These are phyloP conservation scores for Zygoascus meyerae DNA, from an alignment of 1,139 yeast species.

Conservation along the genomic window DNA sequence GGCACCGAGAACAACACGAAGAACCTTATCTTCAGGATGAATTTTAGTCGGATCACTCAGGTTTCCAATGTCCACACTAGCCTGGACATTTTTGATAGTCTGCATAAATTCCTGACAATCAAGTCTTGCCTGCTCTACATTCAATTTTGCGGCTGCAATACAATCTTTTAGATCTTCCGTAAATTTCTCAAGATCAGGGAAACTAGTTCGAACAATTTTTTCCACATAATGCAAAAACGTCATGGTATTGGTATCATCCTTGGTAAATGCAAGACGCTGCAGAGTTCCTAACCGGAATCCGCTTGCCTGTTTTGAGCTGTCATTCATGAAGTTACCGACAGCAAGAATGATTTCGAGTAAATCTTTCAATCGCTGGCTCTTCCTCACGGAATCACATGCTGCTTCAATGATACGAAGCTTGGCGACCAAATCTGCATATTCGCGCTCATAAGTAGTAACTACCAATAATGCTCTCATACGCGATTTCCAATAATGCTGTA, in stretches of 20 bases:
- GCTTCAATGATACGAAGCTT: constrained; percentile 62
- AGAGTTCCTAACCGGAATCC: constrained; percentile 83
- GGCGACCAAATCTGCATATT: constrained; percentile 59
- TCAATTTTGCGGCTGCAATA: constrained; percentile 55
- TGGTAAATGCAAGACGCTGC: constrained; percentile 77
- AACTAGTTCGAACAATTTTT: constrained; percentile 64
- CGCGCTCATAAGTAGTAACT: constrained; percentile 63
- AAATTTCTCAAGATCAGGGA: constrained; percentile 72
- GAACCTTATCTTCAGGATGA: constrained; percentile 73
- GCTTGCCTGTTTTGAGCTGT: constrained; percentile 65
- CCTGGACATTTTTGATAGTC: constrained; percentile 48
- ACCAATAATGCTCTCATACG: constrained; percentile 74
- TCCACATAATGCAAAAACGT: constrained; percentile 87
- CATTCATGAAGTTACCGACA: constrained; percentile 94
- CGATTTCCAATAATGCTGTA: constrained; percentile 79
- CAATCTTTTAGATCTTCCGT: constrained; percentile 69
- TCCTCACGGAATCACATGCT: constrained; percentile 56
- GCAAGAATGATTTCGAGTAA: constrained; percentile 72
- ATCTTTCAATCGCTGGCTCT: constrained; percentile 59
- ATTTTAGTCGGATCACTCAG: constrained; percentile 59
- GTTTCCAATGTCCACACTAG: constrained; percentile 62
- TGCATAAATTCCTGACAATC: constrained; percentile 64
- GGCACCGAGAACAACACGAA: constrained; percentile 49
- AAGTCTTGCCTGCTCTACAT: constrained; percentile 66
- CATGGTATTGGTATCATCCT: constrained; percentile 72